Percentiles rank a stretch among this genome's conserved stretches.
phyloP scores from a whole-genome alignment of 805 yeast genomes.

The Kazachstania kunashirensis region DNA sequence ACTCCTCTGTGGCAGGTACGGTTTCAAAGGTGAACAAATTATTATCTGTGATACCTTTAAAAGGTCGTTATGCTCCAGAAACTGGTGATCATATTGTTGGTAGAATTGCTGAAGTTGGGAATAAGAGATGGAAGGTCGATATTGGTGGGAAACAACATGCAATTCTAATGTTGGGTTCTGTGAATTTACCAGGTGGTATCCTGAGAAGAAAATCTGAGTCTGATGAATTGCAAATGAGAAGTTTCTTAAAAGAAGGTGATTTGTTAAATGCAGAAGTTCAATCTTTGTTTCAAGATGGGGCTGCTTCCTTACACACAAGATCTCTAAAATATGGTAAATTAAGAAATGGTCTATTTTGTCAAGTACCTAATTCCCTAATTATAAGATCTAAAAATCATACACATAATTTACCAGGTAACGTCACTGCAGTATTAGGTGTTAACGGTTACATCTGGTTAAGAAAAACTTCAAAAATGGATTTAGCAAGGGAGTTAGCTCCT shows the following conservation, averaged over 20 bases:
- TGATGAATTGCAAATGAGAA: conserved; percentile 94
- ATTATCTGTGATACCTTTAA: conserved; percentile 73
- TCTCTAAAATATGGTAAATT: conserved; percentile 91
- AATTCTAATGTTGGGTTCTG: conserved; percentile 84
- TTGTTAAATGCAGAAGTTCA: conserved; percentile 93
- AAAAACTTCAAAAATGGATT: conserved; percentile 41
- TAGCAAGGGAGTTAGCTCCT: conserved; percentile 24
- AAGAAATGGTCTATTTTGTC: conserved; percentile 76
- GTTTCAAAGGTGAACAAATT: conserved; percentile 79
- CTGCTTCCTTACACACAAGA: conserved; percentile 90
- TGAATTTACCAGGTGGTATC: conserved; percentile 95
- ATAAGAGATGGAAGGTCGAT: conserved; percentile 92
- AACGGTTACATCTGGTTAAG: conserved; percentile 92
- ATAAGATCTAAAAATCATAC: conserved; percentile 82
- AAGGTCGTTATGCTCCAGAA: conserved; percentile 85
- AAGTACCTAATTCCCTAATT: conserved; percentile 74
- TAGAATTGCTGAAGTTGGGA: conserved; percentile 86
- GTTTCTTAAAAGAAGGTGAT: conserved; percentile 90
- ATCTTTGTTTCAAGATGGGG: conserved; percentile 76
- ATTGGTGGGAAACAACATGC: conserved; percentile 95
- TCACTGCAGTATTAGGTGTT: conserved; percentile 82
- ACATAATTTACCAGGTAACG: conserved; percentile 86
- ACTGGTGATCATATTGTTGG: conserved; percentile 97
- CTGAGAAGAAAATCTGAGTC: conserved; percentile 86
- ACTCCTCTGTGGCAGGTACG: conserved; percentile 87